Evolutionary conservation across 345 rosid species (phyloP).

Genomic region (Ceriops tagal): DNA sequence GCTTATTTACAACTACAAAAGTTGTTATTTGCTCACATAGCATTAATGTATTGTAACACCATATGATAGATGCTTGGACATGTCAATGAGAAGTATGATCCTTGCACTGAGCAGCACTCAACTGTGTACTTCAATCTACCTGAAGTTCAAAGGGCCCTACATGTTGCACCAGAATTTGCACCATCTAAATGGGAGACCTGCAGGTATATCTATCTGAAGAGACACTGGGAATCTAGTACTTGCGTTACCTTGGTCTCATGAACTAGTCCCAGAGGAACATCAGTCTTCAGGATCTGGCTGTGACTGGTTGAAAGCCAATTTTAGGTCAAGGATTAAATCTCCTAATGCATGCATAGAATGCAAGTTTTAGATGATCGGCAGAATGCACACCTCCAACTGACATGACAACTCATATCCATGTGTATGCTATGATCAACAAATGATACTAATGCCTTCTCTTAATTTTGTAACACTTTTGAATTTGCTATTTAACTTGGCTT

Average conservation of each 20-base stretch:
- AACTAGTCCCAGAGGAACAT: not conserved
- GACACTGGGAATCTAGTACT: not conserved
- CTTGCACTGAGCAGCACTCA: conserved; percentile 87
- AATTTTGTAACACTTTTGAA: not conserved
- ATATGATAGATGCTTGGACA: conserved; percentile 46
- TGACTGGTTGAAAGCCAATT: not conserved
- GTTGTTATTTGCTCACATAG: not conserved
- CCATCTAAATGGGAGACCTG: conserved; percentile 84
- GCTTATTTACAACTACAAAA: not conserved
- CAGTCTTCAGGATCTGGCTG: not conserved
- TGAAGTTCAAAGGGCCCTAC: conserved; percentile 77
- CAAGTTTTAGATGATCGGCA: not conserved
- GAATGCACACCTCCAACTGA: not conserved
- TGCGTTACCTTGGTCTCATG: not conserved
- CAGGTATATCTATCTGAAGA: conserved; percentile 45
- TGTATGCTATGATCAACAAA: not conserved
- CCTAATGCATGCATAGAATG: not conserved
- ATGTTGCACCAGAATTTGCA: conserved; percentile 60
- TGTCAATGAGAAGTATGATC: conserved; percentile 74
- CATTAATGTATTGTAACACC: conserved; percentile 12
- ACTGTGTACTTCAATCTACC: conserved; percentile 73
- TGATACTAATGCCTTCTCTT: not conserved
- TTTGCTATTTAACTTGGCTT: not conserved
- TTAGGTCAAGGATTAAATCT: not conserved
- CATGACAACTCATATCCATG: not conserved